Conservation (phyloP, 352 stramenopile species). For the Phytophthora lateralis region DNA sequence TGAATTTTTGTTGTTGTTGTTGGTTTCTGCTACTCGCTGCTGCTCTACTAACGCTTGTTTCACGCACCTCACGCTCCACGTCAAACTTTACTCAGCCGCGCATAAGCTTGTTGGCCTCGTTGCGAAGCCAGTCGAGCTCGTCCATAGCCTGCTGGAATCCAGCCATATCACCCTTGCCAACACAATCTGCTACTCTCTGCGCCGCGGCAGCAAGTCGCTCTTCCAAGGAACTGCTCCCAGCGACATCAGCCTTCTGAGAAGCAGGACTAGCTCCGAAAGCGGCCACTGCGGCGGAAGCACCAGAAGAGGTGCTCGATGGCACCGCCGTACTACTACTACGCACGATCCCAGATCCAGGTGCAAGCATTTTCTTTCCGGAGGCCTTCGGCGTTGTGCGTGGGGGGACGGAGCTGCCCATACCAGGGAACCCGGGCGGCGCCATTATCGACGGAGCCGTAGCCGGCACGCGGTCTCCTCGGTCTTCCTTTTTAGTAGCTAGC, state of each 20-base stretch:
- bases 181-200: conserved; percentile 75
- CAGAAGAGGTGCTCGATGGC: conserved; percentile 27
- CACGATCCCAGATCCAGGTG: conserved; percentile 61
- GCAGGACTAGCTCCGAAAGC: conserved; percentile 30
- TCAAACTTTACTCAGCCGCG: conserved; percentile 47
- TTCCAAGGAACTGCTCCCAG: conserved; percentile 47
- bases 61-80: conserved; percentile 35
- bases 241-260: conserved; percentile 33
- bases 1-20: conserved; percentile 32
- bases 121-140: conserved; percentile 78
- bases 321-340: conserved; percentile 34
- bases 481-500: conserved; percentile 58
- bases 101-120: conserved; percentile 80
- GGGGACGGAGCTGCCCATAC: conserved; percentile 11
- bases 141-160: conserved; percentile 85
- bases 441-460: conserved; percentile 29
- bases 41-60: conserved; percentile 45
- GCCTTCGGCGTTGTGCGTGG: conserved; percentile 59
- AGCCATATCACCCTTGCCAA: conserved; percentile 79
- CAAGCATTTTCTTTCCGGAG: conserved; percentile 53
- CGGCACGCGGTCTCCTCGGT: conserved; percentile 41
- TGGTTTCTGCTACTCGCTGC: conserved; percentile 22
- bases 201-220: conserved; percentile 69
- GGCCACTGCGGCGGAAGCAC: conserved; percentile 17
- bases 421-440: conserved; percentile 57